Evolutionary conservation across 2,329 filamentous ascomycete species (phyloP), one percentile per base, ranked within the genome.

Genomic region (Neopestalotiopsis sp.): DNA sequence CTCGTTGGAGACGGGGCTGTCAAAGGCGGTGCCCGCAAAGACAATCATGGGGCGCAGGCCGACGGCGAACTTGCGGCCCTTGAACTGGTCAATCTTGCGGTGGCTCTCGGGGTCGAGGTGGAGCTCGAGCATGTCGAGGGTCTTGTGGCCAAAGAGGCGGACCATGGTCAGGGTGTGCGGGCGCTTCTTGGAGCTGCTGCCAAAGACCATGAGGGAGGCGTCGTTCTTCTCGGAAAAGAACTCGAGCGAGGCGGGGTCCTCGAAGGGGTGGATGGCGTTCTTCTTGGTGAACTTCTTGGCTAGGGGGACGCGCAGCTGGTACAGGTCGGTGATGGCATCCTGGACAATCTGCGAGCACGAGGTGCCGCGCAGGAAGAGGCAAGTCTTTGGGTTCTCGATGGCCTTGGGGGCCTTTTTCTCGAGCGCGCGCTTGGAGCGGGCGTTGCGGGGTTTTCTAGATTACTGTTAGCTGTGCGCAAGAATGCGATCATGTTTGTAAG

Each of bases 161-260:
- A 92, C 86, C 61, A 98, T 82, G 0, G 94, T 98, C 75, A 99
- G 80, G 71, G 91, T 91, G 81, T 99, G 94, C 5, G 95, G 95
- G n/a, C 96, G 88, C 87, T 98, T 98, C 87, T 98, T 98, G 81
- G 88, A 93, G 81, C 91, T 91, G 80, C 88, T 90, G 66, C 91
- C 95, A 76, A 97, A 97, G 73, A 96, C 88, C 73, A 98, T 87
- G 62, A 98, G 85, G 61, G 91, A 92, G 76, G 93, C 91, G 81
- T 99, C 96, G 83, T 99, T 99, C 86, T 98, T 99, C 79, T 95
- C 91, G 71, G 92, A 92, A 85, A 99, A 95, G 85, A 99, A 99
- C 82, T 98, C 94, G 73, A 98, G 88, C 66, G 92, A 95, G 34
- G 91, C 86, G 72, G 92, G 85, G 79, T 97, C 94, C 81, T 98